A percentile compares a stretch with the other conserved stretches of the same genome.
These are phyloP conservation scores for Cercophora sp. DNA, from an alignment of 495 filamentous ascomycete species.

Conservation along the genomic window DNA sequence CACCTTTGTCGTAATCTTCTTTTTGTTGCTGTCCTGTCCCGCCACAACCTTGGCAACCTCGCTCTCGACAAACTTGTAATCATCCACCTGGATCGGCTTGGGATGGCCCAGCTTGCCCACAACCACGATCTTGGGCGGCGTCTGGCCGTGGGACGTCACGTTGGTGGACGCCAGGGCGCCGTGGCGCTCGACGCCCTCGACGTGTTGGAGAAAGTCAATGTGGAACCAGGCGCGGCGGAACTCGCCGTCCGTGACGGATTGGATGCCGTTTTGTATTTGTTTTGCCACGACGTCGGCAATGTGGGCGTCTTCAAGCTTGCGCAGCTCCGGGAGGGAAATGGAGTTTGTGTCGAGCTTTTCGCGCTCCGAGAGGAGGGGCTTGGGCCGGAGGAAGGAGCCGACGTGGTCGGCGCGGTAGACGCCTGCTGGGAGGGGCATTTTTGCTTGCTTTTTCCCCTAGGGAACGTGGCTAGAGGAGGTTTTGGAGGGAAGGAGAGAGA, in stretches of 20 bases:
- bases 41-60: slow-evolving; percentile 41
- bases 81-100: slow-evolving; percentile 52
- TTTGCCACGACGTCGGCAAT: slow-evolving; percentile 57
- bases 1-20: slow-evolving; percentile 53
- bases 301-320: slow-evolving; percentile 59
- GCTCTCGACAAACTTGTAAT: slow-evolving; percentile 54
- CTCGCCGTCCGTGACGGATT: slow-evolving; percentile 66
- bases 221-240: slow-evolving; percentile 55
- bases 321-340: slow-evolving; percentile 39
- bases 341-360: slow-evolving; percentile 44
- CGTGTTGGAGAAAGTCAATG: slow-evolving; percentile 45
- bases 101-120: slow-evolving; percentile 43
- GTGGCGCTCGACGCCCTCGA: slow-evolving; percentile 40
- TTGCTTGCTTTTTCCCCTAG: no score
- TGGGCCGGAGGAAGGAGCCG: slow-evolving; percentile 43
- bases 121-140: slow-evolving; percentile 43
- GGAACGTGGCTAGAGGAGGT: no score
- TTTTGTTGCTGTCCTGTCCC: slow-evolving; percentile 28
- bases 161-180: slow-evolving; percentile 43
- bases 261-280: slow-evolving; percentile 60
- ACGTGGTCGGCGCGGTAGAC: slow-evolving; percentile 50
- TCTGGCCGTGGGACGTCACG: slow-evolving; percentile 37
- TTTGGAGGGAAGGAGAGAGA: no score
- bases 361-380: slow-evolving; percentile 36
- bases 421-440: slow-evolving; percentile 44